Base-by-base conservation (phyloP, 2,329 filamentous ascomycete genomes). In the Botrytis medusae region DNA sequence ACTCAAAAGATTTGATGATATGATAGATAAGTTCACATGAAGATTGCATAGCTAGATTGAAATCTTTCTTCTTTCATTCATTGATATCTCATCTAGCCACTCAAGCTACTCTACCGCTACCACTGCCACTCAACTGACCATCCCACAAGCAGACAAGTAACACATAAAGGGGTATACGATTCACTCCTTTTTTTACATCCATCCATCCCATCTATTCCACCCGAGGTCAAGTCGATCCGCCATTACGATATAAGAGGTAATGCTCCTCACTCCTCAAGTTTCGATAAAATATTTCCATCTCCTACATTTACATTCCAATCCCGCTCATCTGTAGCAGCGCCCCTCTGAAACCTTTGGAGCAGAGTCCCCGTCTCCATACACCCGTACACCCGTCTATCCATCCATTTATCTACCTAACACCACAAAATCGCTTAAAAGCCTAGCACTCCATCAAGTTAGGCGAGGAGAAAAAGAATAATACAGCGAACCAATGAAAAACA, bases 101-200 rank as follows among this genome's bases (percentile, higher is more conserved):
- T 42, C 25, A 18, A 16, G 25, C 46, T 29, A 29, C 25, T 57
- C 48, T 68, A 40, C 34, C 48, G 32, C 48, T 18, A 34, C n/a
- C 16, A 48, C n/a, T 10, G 40, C 20, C 48, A 57, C 18, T 57
- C n/a, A 57, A 42, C 48, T 20, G 6, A 34, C 42, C 14, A 42
- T 57, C 48, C 40, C 65, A 54, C 48, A 42, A 57, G 34, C 48
- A 32, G 54, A 68, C 48, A 57, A 68, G 25, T n/a, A 51, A 57
- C 65, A 57, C 48, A 42, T 48, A 68, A 64, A 64, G 48, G 65
- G 65, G 65, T 68, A 68, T 68, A 57, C 34, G 48, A 68, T 54
- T 25, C 25, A 46, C 34, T 46, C 37, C 40, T 68, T 34, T 68
- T 68, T 68, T 54, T 68, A 42, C 64, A 68, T 57, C 25, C 64